These are phyloP conservation scores for Penstemon eatonii DNA, from an alignment of 257 asterid genomes.

Conservation along the genomic window DNA sequence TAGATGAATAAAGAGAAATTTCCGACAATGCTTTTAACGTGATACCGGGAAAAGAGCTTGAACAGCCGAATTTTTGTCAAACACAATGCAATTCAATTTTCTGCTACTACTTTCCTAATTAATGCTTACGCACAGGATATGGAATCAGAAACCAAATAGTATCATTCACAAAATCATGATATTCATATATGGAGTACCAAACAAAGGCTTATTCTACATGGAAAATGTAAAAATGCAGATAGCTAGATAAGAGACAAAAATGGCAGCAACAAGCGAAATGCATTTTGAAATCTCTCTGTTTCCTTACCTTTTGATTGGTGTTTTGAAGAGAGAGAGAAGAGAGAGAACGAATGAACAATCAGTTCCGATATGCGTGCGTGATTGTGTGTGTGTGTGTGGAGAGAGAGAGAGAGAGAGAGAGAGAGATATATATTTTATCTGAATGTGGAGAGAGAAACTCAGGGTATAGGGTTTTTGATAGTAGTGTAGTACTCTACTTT, in stretches of 20 bases:
- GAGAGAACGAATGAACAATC: conserved; percentile 32
- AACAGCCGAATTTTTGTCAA: conserved; percentile 37
- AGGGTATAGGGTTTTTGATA: conserved; percentile 21
- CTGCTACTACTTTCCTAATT: conserved; percentile 28
- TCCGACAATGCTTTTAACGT: conserved; percentile 44
- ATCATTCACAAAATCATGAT: conserved; percentile 27
- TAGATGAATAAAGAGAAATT: conserved; percentile 37
- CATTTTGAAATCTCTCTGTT: conserved; percentile 22
- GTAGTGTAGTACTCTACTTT: conserved; percentile 9
- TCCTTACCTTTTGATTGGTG: conserved; percentile 39
- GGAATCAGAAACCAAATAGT: conserved; percentile 27
- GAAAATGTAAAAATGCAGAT: background rate
- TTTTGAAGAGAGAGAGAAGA: background rate
- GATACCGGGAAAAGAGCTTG: conserved; percentile 42
- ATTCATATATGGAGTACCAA: background rate
- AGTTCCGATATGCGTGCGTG: conserved; percentile 45
- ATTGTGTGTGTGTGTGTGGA: conserved; percentile 6
- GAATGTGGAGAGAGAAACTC: conserved; percentile 1
- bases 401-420: conserved; percentile 20
- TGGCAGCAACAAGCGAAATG: conserved; percentile 26
- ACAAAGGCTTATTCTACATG: too few species aligned
- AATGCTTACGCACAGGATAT: conserved; percentile 31
- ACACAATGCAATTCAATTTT: conserved; percentile 14
- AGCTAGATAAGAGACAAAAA: conserved; percentile 27
- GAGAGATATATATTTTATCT: too few species aligned